Evolutionary conservation across 2,329 filamentous ascomycete genomes (phyloP), one percentile per base, ranked within the genome.

Genomic region (Phaeosphaeria sp.): DNA sequence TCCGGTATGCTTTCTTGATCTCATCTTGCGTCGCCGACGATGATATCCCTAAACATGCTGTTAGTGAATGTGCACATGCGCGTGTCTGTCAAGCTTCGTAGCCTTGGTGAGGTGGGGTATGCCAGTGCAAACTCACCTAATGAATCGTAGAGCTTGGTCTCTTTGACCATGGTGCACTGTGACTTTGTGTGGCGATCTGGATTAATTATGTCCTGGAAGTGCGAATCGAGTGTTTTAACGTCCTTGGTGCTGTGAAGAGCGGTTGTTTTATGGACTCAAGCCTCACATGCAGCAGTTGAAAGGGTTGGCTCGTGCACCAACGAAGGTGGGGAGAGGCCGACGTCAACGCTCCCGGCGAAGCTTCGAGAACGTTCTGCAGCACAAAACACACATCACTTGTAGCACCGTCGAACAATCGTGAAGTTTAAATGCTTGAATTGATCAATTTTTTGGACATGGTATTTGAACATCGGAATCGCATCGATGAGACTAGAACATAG

Each of bases 1-100:
- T 97, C 63, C 91, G 87, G 79, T 97, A 97, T 57, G 89, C 95
- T 78, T 98, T 99, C 78, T 97, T 98, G 77, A 99, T 96, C 65
- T 98, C 94, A 74, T 97, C 94, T 79, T 96, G 92, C 22, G 88
- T 85, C 22, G 93, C 92, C 59, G 88, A 86, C 39, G 94, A 87
- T 77, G 91, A 90, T 79, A 97, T 83, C 75, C 85, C 77, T 79
- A 51, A 24, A 30, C 8, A 27, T 6, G 13, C 25, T 49, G 65
- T 76, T 51, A 75, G 72, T 55, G 65, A 33, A 15, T n/a, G 44
- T 15, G 13, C 17, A 30, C 44, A 57, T 57, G 54, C 56, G 42
- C 33, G 43, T 56, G 57, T 18, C 56, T 59, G 57, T 57, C 50
- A 56, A 51, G 49, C 60, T 55, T 48, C 30, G 55, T 22, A 49